Evolutionary conservation across 176 grass and related monocot genomes (phyloP), one percentile per base, ranked within the genome.

Genomic region (Carex kokanica): DNA sequence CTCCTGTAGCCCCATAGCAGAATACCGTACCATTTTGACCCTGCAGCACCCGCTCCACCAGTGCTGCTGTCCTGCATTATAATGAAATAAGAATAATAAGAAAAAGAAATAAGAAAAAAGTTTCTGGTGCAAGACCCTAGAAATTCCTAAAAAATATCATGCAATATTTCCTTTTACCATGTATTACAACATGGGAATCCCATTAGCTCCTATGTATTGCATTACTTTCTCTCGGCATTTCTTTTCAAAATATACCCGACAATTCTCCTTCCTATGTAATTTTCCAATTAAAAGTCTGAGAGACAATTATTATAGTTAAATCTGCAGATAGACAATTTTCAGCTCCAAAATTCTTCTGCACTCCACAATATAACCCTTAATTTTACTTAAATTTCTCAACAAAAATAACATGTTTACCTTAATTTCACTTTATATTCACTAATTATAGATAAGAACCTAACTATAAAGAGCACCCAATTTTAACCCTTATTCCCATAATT

Each of bases 1-100:
- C 96, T 66, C 96, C 96, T 66, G 96, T 99, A 45, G 96, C 96
- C 40, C 96, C 96, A 65, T 99, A 99, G 78, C 96, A 99, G 86
- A 99, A 99, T 32, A 99, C 96, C 15, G 96, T 93, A 6, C 96
- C 96, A 68, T 99, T 99, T 82, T 88, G 89, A 54, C 96, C 96
- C 88, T 95, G 91, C 52, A 99, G 60, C 60, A 99, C 93, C 71
- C 91, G 92, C 84, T 99, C 93, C 4, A 99, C 93, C 81, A 99
- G 93, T 54, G 93, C 83, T 83, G 88, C 69, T 64, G 96, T 92
- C 86, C 96, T 99, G 91, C 77, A 88, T 60, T 74, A 70, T 47
- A 25, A 79, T 2, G 89, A 47, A 83, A 74, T 32, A 5, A 81
- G 32, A 16, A 52, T 17, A 60, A 61, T 49, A 49, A 66, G 20